Base-by-base conservation (phyloP, 345 rosid species). In the Conringia planisiliqua region DNA sequence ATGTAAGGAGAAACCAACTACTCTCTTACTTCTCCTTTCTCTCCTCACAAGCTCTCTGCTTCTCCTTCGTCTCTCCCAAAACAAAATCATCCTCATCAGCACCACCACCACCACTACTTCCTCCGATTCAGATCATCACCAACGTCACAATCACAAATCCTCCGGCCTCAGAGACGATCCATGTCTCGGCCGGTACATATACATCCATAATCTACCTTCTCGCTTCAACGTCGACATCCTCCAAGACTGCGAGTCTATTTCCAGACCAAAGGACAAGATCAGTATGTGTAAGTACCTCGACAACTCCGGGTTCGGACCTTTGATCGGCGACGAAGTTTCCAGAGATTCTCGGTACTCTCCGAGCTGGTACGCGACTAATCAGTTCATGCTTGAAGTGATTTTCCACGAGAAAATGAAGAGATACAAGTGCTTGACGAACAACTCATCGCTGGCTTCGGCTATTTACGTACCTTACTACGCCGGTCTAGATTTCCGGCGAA, bases 401-500 rank as follows among this genome's bases (percentile, higher is more conserved):
- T 87, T 89, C n/a, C 85, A 68, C 22, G 78, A 79, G 50, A 75
- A 83, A 59, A 84, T 89, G 83, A 82, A 82, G 79, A 80, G 76
- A 3, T 87, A 89, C 66, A 22, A 81, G 22, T 87, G 91, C 30
- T 76, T 87, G 32, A 89, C 91, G 1, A 78, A 46, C 12, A 75
- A 89, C 36, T 85, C 87, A 0, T 80, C 90, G 0, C 9, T 77
- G 8, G 94, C 90, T n/a, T 86, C 90, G 0, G 86, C 84, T 27
- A 6, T 87, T 63, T 87, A 74, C 17, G 16, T 89, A 1, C 92
- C 94, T 10, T 86, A 67, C 0, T 87, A 80, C 12, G 71, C 88
- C 3, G 94, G 94, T 10, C 78, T 87, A 0, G 86, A 89, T 22
- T 43, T 87, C 4, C 83, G 88, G 29, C 83, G 90, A 10, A 48